Percentiles rank a stretch among this genome's conserved stretches.
Conservation (phyloP, 2,329 filamentous ascomycete genomes). For the Sordariomycetes sp. region DNA sequence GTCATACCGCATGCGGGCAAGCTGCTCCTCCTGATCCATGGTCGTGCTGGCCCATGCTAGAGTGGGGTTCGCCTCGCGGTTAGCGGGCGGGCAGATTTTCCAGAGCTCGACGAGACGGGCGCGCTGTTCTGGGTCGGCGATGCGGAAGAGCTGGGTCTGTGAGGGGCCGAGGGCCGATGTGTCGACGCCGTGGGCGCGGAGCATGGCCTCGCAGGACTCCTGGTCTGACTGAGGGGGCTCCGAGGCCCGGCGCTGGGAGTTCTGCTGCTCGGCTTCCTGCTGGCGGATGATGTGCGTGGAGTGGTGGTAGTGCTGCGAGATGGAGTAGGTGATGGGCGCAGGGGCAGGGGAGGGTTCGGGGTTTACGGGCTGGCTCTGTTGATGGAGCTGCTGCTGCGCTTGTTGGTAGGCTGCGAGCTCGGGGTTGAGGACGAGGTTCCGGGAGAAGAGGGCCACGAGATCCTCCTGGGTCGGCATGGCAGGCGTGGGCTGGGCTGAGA, state of each 20-base stretch:
- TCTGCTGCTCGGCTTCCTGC: conserved; percentile 16
- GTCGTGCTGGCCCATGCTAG: conserved; percentile 39
- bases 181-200: conserved; percentile 57
- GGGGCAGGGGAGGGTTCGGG: conserved; percentile 13
- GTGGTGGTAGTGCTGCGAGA: conserved; percentile 75
- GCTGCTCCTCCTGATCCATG: conserved; percentile 41
- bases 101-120: conserved; percentile 70
- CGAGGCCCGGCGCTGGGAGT: conserved; percentile 31
- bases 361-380: not conserved
- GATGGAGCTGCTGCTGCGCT: conserved; percentile 16
- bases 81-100: conserved; percentile 63
- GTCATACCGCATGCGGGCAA: conserved; percentile 47
- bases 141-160: conserved; percentile 67
- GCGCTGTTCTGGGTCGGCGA: conserved; percentile 59
- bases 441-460: conserved; percentile 65
- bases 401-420: conserved; percentile 15
- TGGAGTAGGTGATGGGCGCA: conserved; percentile 51
- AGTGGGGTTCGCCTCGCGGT: conserved; percentile 36
- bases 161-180: conserved; percentile 54
- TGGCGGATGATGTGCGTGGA: conserved; percentile 26
- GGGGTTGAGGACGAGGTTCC: conserved; percentile 46
- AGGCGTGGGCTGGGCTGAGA: not conserved
- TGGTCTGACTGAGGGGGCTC: conserved; percentile 34
- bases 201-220: conserved; percentile 39
- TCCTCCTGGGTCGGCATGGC: conserved; percentile 44